Percentiles rank a stretch among this genome's conserved stretches.
Evolutionary conservation across 1,284 basidiomycete species (phyloP).

Genomic region (Leccinum huronense): DNA sequence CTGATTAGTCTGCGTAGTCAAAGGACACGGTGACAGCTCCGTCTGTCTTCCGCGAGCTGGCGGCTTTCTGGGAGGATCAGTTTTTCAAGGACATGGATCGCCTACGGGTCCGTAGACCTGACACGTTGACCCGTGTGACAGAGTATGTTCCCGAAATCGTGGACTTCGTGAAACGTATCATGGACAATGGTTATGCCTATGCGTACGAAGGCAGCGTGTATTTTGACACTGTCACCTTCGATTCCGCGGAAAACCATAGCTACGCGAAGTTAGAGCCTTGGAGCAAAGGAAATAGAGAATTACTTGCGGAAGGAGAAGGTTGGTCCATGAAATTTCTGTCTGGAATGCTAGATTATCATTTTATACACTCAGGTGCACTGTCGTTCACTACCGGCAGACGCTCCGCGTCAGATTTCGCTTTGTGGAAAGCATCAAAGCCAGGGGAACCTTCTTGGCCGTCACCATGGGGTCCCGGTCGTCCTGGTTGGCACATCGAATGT

Average conservation of each 20-base stretch:
- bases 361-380: conserved; percentile 52
- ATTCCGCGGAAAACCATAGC: conserved; percentile 66
- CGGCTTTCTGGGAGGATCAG: conserved; percentile 86
- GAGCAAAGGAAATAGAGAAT: conserved; percentile 89
- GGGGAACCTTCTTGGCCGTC: conserved; percentile 99
- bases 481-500: conserved; percentile 99
- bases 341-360: conserved; percentile 7
- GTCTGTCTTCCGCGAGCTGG: conserved; percentile 79
- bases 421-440: conserved; percentile 97
- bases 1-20: conserved; percentile 46
- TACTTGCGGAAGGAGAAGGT: conserved; percentile 95
- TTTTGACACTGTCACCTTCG: conserved; percentile 91
- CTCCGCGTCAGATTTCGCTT: conserved; percentile 85
- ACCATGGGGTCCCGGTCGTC: conserved; percentile 95
- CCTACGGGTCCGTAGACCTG: conserved; percentile 84
- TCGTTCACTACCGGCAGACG: conserved; percentile 61
- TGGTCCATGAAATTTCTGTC: conserved; percentile 7
- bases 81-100: conserved; percentile 95
- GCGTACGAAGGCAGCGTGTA: conserved; percentile 88
- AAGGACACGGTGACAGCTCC: conserved; percentile 86
- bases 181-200: conserved; percentile 91
- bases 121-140: conserved; percentile 91
- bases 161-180: conserved; percentile 82
- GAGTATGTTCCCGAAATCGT: conserved; percentile 98
- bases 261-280: conserved; percentile 98